These are phyloP conservation scores for Termitomyces sp. DNA, from an alignment of 768 basidiomycete species.

Conservation along the genomic window DNA sequence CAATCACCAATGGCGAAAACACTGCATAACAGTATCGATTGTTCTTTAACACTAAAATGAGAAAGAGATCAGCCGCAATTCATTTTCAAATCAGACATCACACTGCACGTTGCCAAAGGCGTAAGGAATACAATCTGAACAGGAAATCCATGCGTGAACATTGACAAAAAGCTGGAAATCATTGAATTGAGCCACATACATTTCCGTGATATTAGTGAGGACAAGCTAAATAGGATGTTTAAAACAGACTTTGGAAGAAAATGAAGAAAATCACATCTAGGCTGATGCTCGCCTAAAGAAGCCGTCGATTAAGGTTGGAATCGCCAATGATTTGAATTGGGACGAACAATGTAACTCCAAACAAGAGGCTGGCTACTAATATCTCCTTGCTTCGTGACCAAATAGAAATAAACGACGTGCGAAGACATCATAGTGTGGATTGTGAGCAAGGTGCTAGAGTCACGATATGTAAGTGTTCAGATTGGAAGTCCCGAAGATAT, in stretches of 20 bases:
- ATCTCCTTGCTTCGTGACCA: not conserved
- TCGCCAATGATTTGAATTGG: no score
- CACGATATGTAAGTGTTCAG: not conserved
- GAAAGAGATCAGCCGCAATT: not conserved
- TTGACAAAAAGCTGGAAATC: not conserved
- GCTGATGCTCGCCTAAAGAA: not conserved
- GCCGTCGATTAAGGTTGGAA: not conserved
- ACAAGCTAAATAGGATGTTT: not conserved
- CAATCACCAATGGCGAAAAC: not conserved
- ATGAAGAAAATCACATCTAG: not conserved
- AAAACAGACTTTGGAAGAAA: not conserved
- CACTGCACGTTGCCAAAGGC: not conserved
- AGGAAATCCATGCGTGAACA: not conserved
- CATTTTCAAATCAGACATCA: no score
- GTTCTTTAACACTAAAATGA: not conserved
- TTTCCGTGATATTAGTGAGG: not conserved
- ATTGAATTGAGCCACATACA: not conserved
- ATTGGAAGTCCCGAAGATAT: no score
- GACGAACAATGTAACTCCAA: not conserved
- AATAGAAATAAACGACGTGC: not conserved
- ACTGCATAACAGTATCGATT: not conserved
- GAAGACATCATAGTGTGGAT: not conserved
- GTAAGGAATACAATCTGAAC: not conserved
- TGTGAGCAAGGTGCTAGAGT: not conserved
- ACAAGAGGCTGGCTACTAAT: not conserved